Percentiles rank a stretch among this genome's conserved stretches.
These are phyloP conservation scores for Ophiosphaerella narmari DNA, from an alignment of 2,329 filamentous ascomycete species.

Conservation along the genomic window DNA sequence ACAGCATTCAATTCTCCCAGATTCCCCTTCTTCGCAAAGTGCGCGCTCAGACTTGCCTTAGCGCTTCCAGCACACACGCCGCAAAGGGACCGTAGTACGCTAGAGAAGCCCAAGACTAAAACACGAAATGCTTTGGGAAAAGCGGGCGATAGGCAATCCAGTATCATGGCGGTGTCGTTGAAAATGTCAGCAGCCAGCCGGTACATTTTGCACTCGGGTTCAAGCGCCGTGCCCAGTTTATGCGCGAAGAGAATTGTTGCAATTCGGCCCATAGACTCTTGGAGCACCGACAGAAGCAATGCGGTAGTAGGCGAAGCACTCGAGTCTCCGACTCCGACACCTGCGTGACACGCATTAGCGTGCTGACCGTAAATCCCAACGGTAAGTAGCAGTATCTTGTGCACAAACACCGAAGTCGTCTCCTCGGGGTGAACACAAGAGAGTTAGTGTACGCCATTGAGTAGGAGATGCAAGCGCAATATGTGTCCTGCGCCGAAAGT, in stretches of 20 bases:
- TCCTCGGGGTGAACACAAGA: neutral
- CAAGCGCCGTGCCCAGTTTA: conserved; percentile 77
- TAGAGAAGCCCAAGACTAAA: conserved; percentile 62
- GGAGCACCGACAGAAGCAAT: conserved; percentile 79
- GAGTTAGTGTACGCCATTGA: neutral
- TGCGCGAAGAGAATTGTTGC: conserved; percentile 88
- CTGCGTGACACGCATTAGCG: conserved; percentile 42
- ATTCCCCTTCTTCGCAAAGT: conserved; percentile 88
- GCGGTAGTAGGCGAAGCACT: conserved; percentile 78
- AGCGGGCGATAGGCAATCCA: conserved; percentile 81
- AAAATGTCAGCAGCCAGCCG: conserved; percentile 85
- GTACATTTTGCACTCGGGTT: conserved; percentile 90
- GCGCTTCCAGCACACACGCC: conserved; percentile 88
- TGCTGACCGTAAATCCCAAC: too few relatives aligned
- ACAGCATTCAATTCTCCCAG: conserved; percentile 89
- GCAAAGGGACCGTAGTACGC: conserved; percentile 71
- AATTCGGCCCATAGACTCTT: conserved; percentile 78
- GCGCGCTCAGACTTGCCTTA: conserved; percentile 87
- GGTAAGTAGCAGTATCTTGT: too few relatives aligned
- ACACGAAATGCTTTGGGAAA: conserved; percentile 66
- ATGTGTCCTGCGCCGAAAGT: neutral
- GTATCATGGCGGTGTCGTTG: conserved; percentile 82
- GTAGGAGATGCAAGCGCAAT: conserved; percentile 2
- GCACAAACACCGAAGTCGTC: too few relatives aligned
- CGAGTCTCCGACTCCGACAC: conserved; percentile 83